Evolutionary conservation across 2,329 filamentous ascomycete genomes (phyloP).

Genomic region (Alternaria tenuissima): DNA sequence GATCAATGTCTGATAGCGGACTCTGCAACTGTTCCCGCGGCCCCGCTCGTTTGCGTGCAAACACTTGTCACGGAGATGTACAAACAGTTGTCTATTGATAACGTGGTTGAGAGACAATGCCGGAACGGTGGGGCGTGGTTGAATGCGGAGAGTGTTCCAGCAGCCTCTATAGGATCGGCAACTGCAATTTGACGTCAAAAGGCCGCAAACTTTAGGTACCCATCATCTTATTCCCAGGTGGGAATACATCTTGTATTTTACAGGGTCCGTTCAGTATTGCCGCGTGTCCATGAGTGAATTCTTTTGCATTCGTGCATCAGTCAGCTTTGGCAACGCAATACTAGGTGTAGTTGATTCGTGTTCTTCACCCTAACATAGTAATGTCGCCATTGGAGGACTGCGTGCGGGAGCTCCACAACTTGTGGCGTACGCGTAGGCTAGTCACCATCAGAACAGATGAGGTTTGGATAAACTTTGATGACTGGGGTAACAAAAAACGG

Average conservation of each 20-base stretch:
- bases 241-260: not conserved
- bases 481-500: not conserved
- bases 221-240: not conserved
- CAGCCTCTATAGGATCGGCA: not conserved
- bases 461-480: conserved; percentile 6
- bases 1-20: not conserved
- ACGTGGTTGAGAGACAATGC: conserved; percentile 1
- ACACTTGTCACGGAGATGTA: not conserved
- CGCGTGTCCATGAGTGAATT: not conserved
- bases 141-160: conserved; percentile 6
- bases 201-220: not conserved
- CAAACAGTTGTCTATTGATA: not conserved
- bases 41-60: not conserved
- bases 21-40: not conserved
- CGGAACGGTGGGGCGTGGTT: not conserved
- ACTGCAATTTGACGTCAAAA: conserved; percentile 7
- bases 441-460: not conserved
- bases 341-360: not conserved
- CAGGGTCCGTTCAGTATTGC: not conserved
- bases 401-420: not conserved
- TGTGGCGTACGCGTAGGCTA: not conserved
- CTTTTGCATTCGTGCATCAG: not conserved
- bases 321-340: not conserved
- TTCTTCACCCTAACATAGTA: not conserved
- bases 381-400: not conserved